Conservation (phyloP, 345 rosid genomes). For the Carallia brachiata region DNA sequence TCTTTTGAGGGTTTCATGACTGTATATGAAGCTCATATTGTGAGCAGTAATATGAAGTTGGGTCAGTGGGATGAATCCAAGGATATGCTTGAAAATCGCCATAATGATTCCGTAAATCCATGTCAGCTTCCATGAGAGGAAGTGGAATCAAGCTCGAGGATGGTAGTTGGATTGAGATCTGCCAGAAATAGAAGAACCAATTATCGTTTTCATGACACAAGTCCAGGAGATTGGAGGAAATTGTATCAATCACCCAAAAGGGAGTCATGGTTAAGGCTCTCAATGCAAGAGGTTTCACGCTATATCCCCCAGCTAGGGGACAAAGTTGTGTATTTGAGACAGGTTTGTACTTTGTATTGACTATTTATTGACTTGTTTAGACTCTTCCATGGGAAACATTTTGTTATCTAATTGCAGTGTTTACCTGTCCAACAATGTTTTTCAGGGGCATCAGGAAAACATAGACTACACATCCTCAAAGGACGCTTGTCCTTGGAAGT, state of each 20-base stretch:
- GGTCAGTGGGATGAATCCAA: conserved; percentile 37
- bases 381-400: neutral
- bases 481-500: conserved; percentile 75
- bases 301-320: conserved; percentile 95
- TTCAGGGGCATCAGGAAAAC: conserved; percentile 95
- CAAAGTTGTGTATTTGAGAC: conserved; percentile 82
- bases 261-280: conserved; percentile 72
- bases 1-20: conserved; percentile 35
- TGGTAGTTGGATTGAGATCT: conserved; percentile 67
- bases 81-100: conserved; percentile 22
- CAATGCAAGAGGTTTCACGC: conserved; percentile 70
- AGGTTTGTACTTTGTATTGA: conserved; percentile 49
- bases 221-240: conserved; percentile 53
- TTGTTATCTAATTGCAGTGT: too few species aligned
- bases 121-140: conserved; percentile 53
- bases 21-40: conserved; percentile 27
- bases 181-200: conserved; percentile 77
- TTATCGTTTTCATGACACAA: conserved; percentile 52
- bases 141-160: conserved; percentile 63
- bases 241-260: conserved; percentile 49
- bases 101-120: conserved; percentile 28
- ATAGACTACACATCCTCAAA: conserved; percentile 34
- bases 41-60: conserved; percentile 18
- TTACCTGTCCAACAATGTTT: neutral
- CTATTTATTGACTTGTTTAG: neutral